Evolutionary conservation across 2,329 filamentous ascomycete species (phyloP), one percentile per base, ranked within the genome.

Genomic region (Fusarium foetens): DNA sequence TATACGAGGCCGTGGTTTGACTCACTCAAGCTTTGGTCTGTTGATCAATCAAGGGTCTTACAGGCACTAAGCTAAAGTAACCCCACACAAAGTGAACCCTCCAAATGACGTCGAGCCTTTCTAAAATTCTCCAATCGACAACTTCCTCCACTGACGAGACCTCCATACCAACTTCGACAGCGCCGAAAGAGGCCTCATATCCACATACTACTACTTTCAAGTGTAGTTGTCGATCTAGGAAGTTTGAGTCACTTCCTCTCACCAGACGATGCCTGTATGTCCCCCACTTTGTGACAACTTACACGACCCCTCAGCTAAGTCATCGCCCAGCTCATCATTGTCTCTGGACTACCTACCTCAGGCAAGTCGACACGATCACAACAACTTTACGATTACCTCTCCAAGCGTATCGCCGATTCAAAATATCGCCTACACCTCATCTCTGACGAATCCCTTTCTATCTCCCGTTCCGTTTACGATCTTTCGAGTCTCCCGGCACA

Each of bases 391-490:
- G 81, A 86, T 38, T 91, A 91, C 81, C 89, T 95, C 78, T 79
- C 86, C 53, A 82, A 86, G 71, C 89, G 87, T 77, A 90, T 91
- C 80, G 75, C 76, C 31, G 72, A 82, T 27, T 79, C 81, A 19
- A 85, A 85, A 63, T 89, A 93, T 76, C 90, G 91, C 66, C 85
- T 94, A 6, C 91, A 94, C 79, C 88, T 93, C 72, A 89, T 95
- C 76, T 93, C 91, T 61, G 92, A 95, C 83, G 88, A 93, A 71
- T 86, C 87, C 8, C 88, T 94, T 46, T 90, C 90, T 48, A 90
- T 95, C 62, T 85, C 90, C 6, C 91, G 93, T 66, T 79, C 86
- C 63, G 93, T 93, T 45, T 95, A 95, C 84, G 89, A 92, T 76
- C 86, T 92, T 43, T 89, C 88, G 5, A 80, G 81, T 25, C 82